phyloP scores from a whole-genome alignment of 1,139 yeast species.

The Komagataea norvegica region DNA sequence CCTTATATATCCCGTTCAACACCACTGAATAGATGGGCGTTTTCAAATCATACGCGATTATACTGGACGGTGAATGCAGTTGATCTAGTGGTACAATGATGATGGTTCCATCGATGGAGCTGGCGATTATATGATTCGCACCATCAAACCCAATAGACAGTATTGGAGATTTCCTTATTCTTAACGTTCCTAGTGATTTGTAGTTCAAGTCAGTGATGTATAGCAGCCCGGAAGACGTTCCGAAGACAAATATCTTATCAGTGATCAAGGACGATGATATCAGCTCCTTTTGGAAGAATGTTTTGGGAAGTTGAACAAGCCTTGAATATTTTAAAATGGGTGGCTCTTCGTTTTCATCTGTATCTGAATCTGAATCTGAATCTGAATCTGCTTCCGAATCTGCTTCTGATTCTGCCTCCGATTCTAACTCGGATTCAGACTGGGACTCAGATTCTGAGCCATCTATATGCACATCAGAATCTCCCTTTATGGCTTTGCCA shows the following conservation, averaged over 20 bases:
- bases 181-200: conserved; percentile 58
- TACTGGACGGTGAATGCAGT: conserved; percentile 16
- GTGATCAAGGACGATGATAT: conserved; percentile 64
- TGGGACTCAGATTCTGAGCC: not conserved
- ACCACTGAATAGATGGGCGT: conserved; percentile 88
- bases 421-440: conserved; percentile 7
- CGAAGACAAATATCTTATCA: conserved; percentile 64
- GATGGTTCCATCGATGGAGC: conserved; percentile 90
- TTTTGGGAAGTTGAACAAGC: conserved; percentile 56
- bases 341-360: conserved; percentile 51
- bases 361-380: no score
- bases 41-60: conserved; percentile 70
- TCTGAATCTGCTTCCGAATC: conserved; percentile 23
- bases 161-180: conserved; percentile 84
- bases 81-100: conserved; percentile 50
- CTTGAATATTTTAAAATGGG: conserved; percentile 75
- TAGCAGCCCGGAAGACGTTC: conserved; percentile 83
- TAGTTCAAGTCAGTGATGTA: conserved; percentile 62
- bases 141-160: conserved; percentile 72
- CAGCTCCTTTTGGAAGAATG: conserved; percentile 69
- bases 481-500: no score
- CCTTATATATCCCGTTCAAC: conserved; percentile 62
- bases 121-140: conserved; percentile 62
- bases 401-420: conserved; percentile 13
- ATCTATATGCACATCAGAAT: conserved; percentile 9